phyloP scores from a whole-genome alignment of 2,329 filamentous ascomycete genomes.

The Aureobasidium sp. region DNA sequence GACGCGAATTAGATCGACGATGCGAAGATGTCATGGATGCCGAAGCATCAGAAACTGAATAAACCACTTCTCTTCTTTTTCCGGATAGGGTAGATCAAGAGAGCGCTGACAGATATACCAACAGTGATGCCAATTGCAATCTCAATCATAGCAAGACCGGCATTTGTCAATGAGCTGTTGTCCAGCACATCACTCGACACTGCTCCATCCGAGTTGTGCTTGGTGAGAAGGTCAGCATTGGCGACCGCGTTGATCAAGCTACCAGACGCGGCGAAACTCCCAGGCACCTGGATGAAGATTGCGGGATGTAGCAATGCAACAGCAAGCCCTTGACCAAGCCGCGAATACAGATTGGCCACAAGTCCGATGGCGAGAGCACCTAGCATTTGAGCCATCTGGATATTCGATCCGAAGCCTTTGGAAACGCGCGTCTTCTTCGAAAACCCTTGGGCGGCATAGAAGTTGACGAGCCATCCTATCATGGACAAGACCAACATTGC shows the following conservation, averaged over 20 bases:
- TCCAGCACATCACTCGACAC: neutral
- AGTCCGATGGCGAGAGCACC: neutral
- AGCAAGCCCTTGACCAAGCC: neutral
- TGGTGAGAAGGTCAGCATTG: neutral
- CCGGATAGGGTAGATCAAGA: neutral
- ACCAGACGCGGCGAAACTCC: constrained; percentile 1
- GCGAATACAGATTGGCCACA: neutral
- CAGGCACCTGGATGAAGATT: neutral
- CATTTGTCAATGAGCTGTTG: neutral
- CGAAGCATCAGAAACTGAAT: constrained; percentile 1
- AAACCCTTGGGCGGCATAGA: neutral
- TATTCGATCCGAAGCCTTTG: neutral
- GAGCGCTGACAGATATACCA: neutral
- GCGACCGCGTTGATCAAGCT: neutral
- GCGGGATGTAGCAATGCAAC: neutral
- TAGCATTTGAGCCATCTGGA: neutral
- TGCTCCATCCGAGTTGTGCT: neutral
- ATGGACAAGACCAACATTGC: neutral
- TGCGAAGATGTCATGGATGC: too few species aligned
- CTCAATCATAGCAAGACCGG: neutral
- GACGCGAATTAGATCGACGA: too few species aligned
- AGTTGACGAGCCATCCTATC: neutral
- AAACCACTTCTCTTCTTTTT: neutral
- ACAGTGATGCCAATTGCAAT: constrained; percentile 2
- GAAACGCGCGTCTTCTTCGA: neutral